A percentile compares a stretch with the other conserved stretches of the same genome.
Conservation (phyloP, 2,329 filamentous ascomycete genomes). For the Trichoderma breve region DNA sequence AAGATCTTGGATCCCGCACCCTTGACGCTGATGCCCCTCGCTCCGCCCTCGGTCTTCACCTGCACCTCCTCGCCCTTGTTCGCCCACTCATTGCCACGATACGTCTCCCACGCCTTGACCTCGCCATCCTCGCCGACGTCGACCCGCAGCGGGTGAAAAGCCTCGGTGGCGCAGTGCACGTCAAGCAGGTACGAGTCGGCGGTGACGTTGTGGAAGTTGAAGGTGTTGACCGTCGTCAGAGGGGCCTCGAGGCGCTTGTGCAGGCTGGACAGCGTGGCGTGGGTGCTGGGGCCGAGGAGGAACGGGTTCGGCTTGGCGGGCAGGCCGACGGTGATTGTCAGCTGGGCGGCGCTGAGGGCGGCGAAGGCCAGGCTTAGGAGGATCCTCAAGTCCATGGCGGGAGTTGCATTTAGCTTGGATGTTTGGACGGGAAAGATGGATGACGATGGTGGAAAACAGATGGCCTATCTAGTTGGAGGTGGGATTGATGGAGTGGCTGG, state of each 20-base stretch:
- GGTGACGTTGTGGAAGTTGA: slow-evolving; percentile 72
- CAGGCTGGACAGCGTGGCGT: slow-evolving; percentile 56
- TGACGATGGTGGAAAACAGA: slow-evolving; percentile 1
- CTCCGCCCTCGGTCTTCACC: slow-evolving; percentile 38
- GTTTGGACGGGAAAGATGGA: neutral
- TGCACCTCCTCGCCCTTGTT: slow-evolving; percentile 69
- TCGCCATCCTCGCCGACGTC: slow-evolving; percentile 57
- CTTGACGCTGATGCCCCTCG: slow-evolving; percentile 58
- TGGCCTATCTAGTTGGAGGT: neutral
- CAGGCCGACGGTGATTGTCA: slow-evolving; percentile 46
- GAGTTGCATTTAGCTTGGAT: neutral
- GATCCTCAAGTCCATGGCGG: slow-evolving; percentile 7
- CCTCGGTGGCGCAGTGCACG: slow-evolving; percentile 70
- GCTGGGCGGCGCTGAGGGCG: slow-evolving; percentile 30
- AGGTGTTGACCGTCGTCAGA: slow-evolving; percentile 65
- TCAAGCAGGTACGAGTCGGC: slow-evolving; percentile 78
- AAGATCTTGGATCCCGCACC: slow-evolving; percentile 66
- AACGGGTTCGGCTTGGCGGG: slow-evolving; percentile 49
- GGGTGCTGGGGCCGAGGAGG: slow-evolving; percentile 62
- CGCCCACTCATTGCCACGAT: slow-evolving; percentile 82
- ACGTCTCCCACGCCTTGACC: slow-evolving; percentile 77
- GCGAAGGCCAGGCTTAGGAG: slow-evolving; percentile 33
- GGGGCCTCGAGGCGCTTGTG: slow-evolving; percentile 50
- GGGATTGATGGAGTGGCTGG: neutral
- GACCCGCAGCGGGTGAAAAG: slow-evolving; percentile 76